Evolutionary conservation across 2,329 filamentous ascomycete genomes (phyloP), one percentile per base, ranked within the genome.

Genomic region (Colletotrichum acutatum): DNA sequence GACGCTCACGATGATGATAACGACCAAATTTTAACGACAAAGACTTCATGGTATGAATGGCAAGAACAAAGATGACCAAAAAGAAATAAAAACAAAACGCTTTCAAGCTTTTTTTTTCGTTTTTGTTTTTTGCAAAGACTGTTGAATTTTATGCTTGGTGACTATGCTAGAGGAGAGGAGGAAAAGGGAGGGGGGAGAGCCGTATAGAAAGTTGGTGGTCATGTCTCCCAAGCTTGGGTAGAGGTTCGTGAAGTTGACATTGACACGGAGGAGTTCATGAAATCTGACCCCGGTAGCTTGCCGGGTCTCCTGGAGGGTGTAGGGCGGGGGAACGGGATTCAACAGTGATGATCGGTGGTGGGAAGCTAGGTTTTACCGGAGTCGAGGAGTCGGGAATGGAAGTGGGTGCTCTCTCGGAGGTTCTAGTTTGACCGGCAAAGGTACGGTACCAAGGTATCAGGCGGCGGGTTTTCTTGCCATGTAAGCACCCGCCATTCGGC

Each of bases 1-100:
- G 37, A 22, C 60, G 54, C 60, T 16, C 22, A 72, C 42, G 71
- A 73, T 69, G 49, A 70, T 64, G 66, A 73, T 70, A 58, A 73
- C 54, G 71, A 70, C 66, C 66, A 22, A 64, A 6, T 19, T 42
- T 54, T 19, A 64, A 24, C 46, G n/a, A 58, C 49, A 63, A 62
- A 66, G 66, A 73, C 24, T 56, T 62, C 42, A 66, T 58, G 28
- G 61, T 65, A 65, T 57, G 32, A 69, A 58, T 34, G 42, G 53
- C 65, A 46, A 30, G 52, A 60, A 53, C 16, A 52, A 57, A 57
- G 53, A 63, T 5, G 32, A 6, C 22, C 46, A 22, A 63, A 69
- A 53, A 59, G 16, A 52, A 53, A 37, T 19, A 30, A 19, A 64
- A 37, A 63, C 26, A 68, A 68, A n/a, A 42, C 30, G 26, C 58